Base-by-base conservation (phyloP, 257 asterid genomes). In the Lantana camara region DNA sequence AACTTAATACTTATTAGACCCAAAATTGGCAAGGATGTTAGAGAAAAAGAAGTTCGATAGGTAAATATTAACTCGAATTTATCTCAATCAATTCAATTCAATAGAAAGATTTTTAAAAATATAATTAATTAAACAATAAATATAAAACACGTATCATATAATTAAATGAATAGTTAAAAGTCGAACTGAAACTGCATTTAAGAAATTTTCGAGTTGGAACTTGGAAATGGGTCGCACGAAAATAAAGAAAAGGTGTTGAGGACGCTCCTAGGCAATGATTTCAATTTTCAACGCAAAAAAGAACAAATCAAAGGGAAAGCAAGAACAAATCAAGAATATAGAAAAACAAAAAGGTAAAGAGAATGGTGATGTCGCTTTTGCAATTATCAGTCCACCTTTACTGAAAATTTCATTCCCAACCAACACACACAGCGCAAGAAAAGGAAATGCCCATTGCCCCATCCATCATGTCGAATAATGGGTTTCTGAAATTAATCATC, bases 341-440 rank as follows among this genome's bases (percentile, higher is more conserved):
- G 17, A 77, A 78, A 73, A 60, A 69, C 85, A 74, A 76, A n/a
- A 75, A 75, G 83, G 75, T 70, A 71, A 50, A 70, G 19, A 22
- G 65, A 55, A 47, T 64, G 32, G 21, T 48, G 22, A 58, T 63
- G 70, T 55, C 70, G 17, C 53, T 70, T 56, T 63, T 45, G 64
- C 66, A 63, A 71, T 71, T 64, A 69, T 74, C 65, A 63, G 51
- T 69, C 0, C 72, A 42, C 73, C 73, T 74, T 64, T 71, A 71
- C 72, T 64, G 69, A 58, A 60, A 68, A 66, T 51, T 54, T 52
- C 54, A 66, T 65, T 69, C 72, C 72, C 84, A 76, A 69, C 84
- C 40, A 75, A 66, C 79, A 49, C 48, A 45, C 35, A 41, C 10
- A 13, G 40, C 7, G 48, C 27, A 46, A 15, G 17, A 11, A 51